Percentiles rank a stretch among this genome's conserved stretches.
phyloP scores from a whole-genome alignment of 2,329 filamentous ascomycete species.

The Stemphylium lycopersici region DNA sequence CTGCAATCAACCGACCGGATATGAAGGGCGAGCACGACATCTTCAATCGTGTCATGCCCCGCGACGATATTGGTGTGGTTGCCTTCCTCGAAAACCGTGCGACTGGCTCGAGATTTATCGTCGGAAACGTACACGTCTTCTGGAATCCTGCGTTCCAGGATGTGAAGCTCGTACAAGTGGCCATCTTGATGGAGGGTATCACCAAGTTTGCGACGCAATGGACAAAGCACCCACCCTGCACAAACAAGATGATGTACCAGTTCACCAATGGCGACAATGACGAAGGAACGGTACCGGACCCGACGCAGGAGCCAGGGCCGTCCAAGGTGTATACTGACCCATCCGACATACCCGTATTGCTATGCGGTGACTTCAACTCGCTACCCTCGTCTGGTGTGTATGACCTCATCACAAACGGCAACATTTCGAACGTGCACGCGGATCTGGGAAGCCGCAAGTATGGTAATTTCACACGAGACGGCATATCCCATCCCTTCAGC shows the following conservation, averaged over 20 bases:
- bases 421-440: constrained; percentile 75
- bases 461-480: constrained; percentile 88
- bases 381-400: constrained; percentile 86
- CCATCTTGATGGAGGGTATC: constrained; percentile 91
- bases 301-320: constrained; percentile 71
- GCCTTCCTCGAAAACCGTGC: constrained; percentile 90
- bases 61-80: constrained; percentile 93
- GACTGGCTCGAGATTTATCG: constrained; percentile 89
- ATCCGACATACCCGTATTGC: constrained; percentile 85
- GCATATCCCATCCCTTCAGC: constrained; percentile 93
- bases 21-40: constrained; percentile 98
- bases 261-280: constrained; percentile 55
- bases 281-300: constrained; percentile 59
- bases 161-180: constrained; percentile 95
- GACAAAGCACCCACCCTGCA: constrained; percentile 76
- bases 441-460: constrained; percentile 85
- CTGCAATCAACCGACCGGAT: constrained; percentile 91
- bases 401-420: constrained; percentile 83
- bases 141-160: constrained; percentile 93
- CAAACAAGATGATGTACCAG: constrained; percentile 71
- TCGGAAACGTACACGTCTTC: constrained; percentile 92
- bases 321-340: constrained; percentile 86
- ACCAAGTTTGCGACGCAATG: constrained; percentile 86
- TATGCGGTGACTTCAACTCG: constrained; percentile 98
- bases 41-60: constrained; percentile 97